phyloP scores from a whole-genome alignment of 1,139 yeast genomes.

The Geotrichum europaeum region DNA sequence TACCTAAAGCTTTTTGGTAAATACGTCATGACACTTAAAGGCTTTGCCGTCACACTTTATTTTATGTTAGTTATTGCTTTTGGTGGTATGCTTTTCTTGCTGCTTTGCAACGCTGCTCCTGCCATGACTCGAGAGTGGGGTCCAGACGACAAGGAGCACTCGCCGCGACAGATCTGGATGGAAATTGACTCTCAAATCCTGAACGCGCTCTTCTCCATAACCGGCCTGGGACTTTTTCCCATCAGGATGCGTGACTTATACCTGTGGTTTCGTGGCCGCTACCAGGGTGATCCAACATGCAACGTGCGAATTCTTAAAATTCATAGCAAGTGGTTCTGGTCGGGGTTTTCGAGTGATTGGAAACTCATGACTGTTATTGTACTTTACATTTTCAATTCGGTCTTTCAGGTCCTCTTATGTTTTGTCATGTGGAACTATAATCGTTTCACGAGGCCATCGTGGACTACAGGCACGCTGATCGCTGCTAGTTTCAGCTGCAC shows the following conservation, averaged over 20 bases:
- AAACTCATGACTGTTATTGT: constrained; percentile 19
- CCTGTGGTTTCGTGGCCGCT: constrained; percentile 19
- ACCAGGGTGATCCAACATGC: constrained; percentile 5
- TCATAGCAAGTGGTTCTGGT: constrained; percentile 22
- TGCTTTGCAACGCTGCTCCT: constrained; percentile 24
- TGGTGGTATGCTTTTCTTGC: constrained; percentile 26
- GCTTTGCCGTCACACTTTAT: constrained; percentile 22
- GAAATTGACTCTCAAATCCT: constrained; percentile 25
- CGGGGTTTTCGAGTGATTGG: constrained; percentile 18
- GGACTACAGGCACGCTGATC: constrained; percentile 23
- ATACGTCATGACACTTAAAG: constrained; percentile 19
- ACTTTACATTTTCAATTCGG: constrained; percentile 22
- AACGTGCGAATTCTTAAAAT: constrained; percentile 11
- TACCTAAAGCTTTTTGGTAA: constrained; percentile 9
- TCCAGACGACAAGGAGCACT: constrained; percentile 21
- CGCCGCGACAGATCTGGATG: constrained; percentile 25
- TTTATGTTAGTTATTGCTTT: constrained; percentile 23
- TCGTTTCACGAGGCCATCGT: constrained; percentile 23
- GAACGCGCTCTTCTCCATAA: constrained; percentile 23
- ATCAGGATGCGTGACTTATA: constrained; percentile 21
- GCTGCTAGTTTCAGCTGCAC: constrained; percentile 21
- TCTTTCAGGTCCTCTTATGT: constrained; percentile 20
- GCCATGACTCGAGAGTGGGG: constrained; percentile 23
- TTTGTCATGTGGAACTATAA: constrained; percentile 24
- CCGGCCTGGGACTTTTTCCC: constrained; percentile 25